These are phyloP conservation scores for Sarcocystis neurona DNA, from an alignment of 169 alveolate species.

Conservation along the genomic window DNA sequence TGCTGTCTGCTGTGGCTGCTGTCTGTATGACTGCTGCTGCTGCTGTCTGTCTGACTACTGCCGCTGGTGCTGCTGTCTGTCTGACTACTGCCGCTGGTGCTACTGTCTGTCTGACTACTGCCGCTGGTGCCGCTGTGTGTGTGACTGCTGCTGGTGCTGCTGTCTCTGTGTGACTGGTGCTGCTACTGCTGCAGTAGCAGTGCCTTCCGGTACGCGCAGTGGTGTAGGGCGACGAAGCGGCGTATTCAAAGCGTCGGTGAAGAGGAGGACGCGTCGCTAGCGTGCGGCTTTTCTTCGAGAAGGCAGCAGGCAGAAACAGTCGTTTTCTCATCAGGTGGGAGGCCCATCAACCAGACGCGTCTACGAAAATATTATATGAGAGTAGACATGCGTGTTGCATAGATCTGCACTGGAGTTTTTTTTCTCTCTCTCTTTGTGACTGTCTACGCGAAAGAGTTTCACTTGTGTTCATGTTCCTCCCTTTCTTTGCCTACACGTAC, in stretches of 20 bases:
- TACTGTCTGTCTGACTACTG: background rate
- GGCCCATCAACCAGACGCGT: background rate
- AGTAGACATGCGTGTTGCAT: too few relatives aligned
- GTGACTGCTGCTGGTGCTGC: background rate
- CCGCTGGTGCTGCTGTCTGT: background rate
- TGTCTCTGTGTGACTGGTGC: background rate
- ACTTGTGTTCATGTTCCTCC: too few relatives aligned
- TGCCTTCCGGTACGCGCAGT: slow-evolving; percentile 49
- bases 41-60: background rate
- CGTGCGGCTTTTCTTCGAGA: background rate
- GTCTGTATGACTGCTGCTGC: background rate
- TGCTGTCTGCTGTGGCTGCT: background rate
- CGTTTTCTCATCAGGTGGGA: background rate
- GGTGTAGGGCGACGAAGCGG: slow-evolving; percentile 16
- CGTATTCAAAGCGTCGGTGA: slow-evolving; percentile 36
- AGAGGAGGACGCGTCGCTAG: background rate
- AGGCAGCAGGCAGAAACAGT: background rate
- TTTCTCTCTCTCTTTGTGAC: background rate
- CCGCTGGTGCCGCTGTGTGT: background rate
- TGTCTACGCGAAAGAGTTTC: background rate
- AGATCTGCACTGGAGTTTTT: too few relatives aligned
- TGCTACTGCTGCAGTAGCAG: slow-evolving; percentile 15
- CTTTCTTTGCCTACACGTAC: background rate
- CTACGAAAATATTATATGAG: too few relatives aligned
- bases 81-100: background rate